Evolutionary conservation across 2,329 filamentous ascomycete species (phyloP).

Genomic region (Curvularia verruculosa): DNA sequence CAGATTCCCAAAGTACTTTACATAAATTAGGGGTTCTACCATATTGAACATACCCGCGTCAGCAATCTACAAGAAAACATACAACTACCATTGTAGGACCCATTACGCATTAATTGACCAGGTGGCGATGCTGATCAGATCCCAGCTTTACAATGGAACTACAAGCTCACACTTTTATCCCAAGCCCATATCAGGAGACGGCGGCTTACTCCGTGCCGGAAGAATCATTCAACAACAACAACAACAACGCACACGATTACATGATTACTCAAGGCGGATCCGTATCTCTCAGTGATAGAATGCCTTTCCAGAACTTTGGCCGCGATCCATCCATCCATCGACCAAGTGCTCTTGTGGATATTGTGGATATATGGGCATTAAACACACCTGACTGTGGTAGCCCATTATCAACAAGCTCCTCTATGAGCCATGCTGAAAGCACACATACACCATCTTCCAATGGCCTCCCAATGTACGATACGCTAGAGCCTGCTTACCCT

Average conservation of each 20-base stretch:
- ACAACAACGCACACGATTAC: constrained; percentile 10
- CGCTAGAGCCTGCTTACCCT: neutral
- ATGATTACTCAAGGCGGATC: constrained; percentile 7
- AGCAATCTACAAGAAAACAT: neutral
- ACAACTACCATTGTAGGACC: constrained; percentile 4
- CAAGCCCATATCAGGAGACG: constrained; percentile 17
- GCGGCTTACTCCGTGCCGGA: constrained; percentile 9
- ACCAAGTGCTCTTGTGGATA: constrained; percentile 9
- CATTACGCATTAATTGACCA: neutral
- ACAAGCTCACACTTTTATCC: constrained; percentile 12
- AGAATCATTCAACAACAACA: constrained; percentile 4
- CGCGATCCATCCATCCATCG: constrained; percentile 7
- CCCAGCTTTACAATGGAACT: constrained; percentile 18
- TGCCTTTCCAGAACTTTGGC: constrained; percentile 5
- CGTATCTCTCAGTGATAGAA: constrained; percentile 13
- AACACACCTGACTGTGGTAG: constrained; percentile 13
- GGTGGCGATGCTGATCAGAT: neutral
- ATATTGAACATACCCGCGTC: neutral
- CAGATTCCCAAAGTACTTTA: neutral
- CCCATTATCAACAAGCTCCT: constrained; percentile 21
- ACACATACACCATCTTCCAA: constrained; percentile 19
- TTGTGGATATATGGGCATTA: constrained; percentile 24
- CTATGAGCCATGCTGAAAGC: constrained; percentile 19
- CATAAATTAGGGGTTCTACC: neutral
- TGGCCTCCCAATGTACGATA: constrained; percentile 3